Evolutionary conservation across 2,329 filamentous ascomycete species (phyloP), one percentile per base, ranked within the genome.

Genomic region (Sclerotinia glacialis): DNA sequence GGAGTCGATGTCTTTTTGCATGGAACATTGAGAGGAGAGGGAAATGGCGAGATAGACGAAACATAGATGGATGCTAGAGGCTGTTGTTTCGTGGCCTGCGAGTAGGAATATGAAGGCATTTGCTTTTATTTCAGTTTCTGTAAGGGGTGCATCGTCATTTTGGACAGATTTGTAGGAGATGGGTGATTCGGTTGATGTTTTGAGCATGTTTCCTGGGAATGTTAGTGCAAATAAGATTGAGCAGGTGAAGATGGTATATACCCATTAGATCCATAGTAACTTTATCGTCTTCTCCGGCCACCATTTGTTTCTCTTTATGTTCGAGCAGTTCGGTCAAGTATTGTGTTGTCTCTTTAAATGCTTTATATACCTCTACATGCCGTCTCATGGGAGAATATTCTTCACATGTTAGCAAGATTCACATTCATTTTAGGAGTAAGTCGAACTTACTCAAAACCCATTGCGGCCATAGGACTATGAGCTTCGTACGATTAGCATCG

Each of bases 321-420:
- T 81, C 76, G 67, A 82, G 81, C 54, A 85, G 78, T 65, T 83
- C 81, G 3, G 79, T 76, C 79, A 85, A 83, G 72, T 85, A 85
- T 67, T 79, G 74, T 21, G 79, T 78, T 79, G 81, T 84, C 74
- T 85, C 82, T 2, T 69, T 69, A 46, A 78, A 79, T 16, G 81
- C 78, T 61, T 74, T 72, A 23, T 79, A 78, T 12, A 79, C 77
- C 6, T 73, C 72, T 47, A 78, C 77, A 66, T 80, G 79, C 1
- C 78, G 56, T 64, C 81, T 78, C 65, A 83, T 71, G 5, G 78
- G 79, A 4, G 77, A 76, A 53, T 71, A 5, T 67, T 69, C 71
- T 67, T 21, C 2, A 11, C 71, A 58, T 62, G 55, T 50, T 26
- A 44, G 9, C 5, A 26, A 34, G 42, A 7, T 66, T 14, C 60